phyloP scores from a whole-genome alignment of 116 monocot species.

The Posidonia oceanica region DNA sequence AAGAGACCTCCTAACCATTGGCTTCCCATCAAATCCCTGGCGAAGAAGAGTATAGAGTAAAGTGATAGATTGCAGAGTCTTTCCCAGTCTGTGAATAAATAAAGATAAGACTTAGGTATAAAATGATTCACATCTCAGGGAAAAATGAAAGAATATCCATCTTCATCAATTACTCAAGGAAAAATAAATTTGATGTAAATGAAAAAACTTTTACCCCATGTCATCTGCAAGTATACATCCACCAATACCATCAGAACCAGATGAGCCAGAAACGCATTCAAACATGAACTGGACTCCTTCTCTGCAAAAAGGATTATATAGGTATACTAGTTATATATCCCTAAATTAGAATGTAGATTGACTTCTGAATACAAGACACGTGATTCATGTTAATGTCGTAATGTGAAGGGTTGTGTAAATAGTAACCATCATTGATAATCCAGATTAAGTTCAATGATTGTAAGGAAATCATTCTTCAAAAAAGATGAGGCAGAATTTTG shows the following conservation, averaged over 20 bases:
- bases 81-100: conserved; percentile 64
- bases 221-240: conserved; percentile 99
- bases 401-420: no score
- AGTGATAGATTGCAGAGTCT: conserved; percentile 93
- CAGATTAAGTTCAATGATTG: no score
- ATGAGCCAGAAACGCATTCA: conserved; percentile 90
- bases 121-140: not conserved
- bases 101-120: not conserved
- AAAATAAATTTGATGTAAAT: not conserved
- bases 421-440: no score
- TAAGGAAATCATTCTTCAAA: no score
- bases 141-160: not conserved
- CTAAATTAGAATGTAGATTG: no score
- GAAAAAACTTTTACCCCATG: conserved; percentile 68
- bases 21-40: conserved; percentile 93
- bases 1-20: conserved; percentile 73
- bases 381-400: no score
- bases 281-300: conserved; percentile 99
- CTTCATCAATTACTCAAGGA: not conserved
- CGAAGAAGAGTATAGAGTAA: conserved; percentile 81
- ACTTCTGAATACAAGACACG: no score
- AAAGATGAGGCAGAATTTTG: no score
- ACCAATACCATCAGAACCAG: conserved; percentile 57
- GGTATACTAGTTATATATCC: no score
- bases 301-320: conserved; percentile 39